These are phyloP conservation scores for Rheum nobile DNA, from an alignment of 148 eudicot genomes.

Conservation along the genomic window DNA sequence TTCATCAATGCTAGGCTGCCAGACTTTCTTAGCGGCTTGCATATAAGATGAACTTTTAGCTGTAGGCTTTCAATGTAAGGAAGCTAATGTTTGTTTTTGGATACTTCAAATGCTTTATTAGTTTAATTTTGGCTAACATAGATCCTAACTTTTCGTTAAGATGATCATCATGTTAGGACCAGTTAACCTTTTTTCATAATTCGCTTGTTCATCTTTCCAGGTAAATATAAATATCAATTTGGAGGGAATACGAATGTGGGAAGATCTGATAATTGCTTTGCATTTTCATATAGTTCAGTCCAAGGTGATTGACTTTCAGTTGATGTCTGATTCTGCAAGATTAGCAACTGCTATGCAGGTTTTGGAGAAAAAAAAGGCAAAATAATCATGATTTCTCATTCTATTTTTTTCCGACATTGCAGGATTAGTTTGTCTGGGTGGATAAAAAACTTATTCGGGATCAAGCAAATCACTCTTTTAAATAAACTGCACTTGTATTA, in stretches of 20 bases:
- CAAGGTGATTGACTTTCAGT: not conserved
- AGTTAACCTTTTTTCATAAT: not conserved
- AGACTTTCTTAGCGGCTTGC: not conserved
- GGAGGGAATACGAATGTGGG: not conserved
- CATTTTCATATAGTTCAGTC: not conserved
- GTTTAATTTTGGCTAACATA: too few relatives aligned
- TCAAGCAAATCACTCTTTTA: too few relatives aligned
- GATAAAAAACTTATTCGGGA: too few relatives aligned
- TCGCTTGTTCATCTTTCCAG: not conserved
- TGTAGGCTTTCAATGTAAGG: not conserved
- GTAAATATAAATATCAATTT: constrained; percentile 3
- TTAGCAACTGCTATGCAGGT: not conserved
- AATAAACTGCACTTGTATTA: too few relatives aligned
- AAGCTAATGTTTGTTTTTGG: not conserved
- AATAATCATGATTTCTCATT: too few relatives aligned
- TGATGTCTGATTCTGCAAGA: not conserved
- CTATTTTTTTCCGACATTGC: too few relatives aligned
- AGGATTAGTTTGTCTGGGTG: too few relatives aligned
- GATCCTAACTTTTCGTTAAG: not conserved
- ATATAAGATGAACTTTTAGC: not conserved
- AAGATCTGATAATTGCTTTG: not conserved
- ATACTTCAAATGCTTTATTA: not conserved
- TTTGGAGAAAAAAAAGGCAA: too few relatives aligned
- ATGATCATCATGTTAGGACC: not conserved
- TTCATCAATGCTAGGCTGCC: not conserved